Evolutionary conservation across 768 basidiomycete species (phyloP).

Genomic region (Exidia glandulosa): DNA sequence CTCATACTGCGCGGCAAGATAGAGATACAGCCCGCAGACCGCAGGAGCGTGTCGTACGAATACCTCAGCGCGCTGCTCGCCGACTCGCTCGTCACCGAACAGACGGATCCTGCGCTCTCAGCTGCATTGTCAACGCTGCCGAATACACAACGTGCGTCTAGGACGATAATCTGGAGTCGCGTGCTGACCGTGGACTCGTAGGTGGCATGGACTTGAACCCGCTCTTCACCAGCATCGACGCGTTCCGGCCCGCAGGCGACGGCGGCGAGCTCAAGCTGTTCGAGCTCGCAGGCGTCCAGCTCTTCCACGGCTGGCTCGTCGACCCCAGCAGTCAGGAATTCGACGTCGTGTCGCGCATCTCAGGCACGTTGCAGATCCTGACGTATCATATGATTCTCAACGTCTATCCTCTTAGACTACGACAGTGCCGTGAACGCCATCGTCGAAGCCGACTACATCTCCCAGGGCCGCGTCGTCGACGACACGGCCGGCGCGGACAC

Average conservation of each 20-base stretch:
- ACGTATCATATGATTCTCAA: constrained; percentile 3
- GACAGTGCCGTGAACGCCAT: constrained; percentile 64
- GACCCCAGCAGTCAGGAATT: constrained; percentile 57
- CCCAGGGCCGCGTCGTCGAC: constrained; percentile 48
- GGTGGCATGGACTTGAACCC: constrained; percentile 89
- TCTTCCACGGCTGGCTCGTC: constrained; percentile 88
- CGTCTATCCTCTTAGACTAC: constrained; percentile 35
- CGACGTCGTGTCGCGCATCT: constrained; percentile 34
- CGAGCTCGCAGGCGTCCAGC: constrained; percentile 63
- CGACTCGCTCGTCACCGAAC: constrained; percentile 64
- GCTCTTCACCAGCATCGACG: constrained; percentile 55
- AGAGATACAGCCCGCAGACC: constrained; percentile 52
- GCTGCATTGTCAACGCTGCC: constrained; percentile 70
- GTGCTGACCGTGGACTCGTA: constrained; percentile 14
- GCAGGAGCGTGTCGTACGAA: constrained; percentile 70
- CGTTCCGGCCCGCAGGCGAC: constrained; percentile 53
- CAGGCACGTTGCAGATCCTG: constrained; percentile 15
- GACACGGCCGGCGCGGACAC: constrained; percentile 19
- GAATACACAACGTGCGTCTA: constrained; percentile 55
- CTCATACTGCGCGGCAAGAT: constrained; percentile 79
- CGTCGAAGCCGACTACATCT: constrained; percentile 69
- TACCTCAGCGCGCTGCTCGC: constrained; percentile 75
- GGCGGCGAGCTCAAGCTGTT: constrained; percentile 81
- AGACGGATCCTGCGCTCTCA: constrained; percentile 35
- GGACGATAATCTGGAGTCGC: neutral